Conservation (phyloP, 352 stramenopile species). For the Phytophthora pistaciae region DNA sequence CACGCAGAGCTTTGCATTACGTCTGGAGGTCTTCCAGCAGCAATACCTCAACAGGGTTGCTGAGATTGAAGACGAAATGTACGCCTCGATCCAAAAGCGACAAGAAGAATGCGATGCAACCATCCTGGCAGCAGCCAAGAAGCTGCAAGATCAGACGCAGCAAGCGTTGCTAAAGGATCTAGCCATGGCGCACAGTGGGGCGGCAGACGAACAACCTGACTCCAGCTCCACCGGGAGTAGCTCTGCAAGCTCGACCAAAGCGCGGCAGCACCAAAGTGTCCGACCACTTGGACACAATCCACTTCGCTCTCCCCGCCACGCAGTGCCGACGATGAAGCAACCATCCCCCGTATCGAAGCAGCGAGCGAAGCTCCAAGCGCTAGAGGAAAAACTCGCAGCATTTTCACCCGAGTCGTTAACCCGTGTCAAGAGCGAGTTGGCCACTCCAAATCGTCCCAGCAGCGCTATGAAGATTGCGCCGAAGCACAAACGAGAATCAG, state of each 20-base stretch:
- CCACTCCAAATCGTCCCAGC: slow-evolving; percentile 5
- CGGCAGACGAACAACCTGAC: slow-evolving; percentile 11
- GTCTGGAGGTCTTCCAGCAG: slow-evolving; percentile 69
- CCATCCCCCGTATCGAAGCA: slow-evolving; percentile 60
- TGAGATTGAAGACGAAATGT: slow-evolving; percentile 65
- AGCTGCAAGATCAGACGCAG: slow-evolving; percentile 60
- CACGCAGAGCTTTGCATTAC: slow-evolving; percentile 57
- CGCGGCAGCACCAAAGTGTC: background rate
- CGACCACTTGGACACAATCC: slow-evolving; percentile 11
- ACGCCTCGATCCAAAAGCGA: slow-evolving; percentile 53
- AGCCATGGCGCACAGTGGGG: slow-evolving; percentile 2
- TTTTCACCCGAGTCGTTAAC: slow-evolving; percentile 61
- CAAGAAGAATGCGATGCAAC: slow-evolving; percentile 45
- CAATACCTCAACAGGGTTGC: slow-evolving; percentile 65
- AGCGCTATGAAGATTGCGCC: background rate
- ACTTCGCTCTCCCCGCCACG: slow-evolving; percentile 6
- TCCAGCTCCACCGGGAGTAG: slow-evolving; percentile 21
- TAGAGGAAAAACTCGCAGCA: slow-evolving; percentile 62
- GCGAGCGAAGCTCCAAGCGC: slow-evolving; percentile 57
- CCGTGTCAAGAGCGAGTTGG: slow-evolving; percentile 42
- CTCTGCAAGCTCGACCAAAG: slow-evolving; percentile 22
- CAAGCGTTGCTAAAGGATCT: slow-evolving; percentile 32
- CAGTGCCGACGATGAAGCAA: slow-evolving; percentile 5
- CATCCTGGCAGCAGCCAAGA: slow-evolving; percentile 51
- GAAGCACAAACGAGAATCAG: slow-evolving; percentile 9